phyloP scores from a whole-genome alignment of 495 filamentous ascomycete genomes.

The Amphirosellinia nigrospora region DNA sequence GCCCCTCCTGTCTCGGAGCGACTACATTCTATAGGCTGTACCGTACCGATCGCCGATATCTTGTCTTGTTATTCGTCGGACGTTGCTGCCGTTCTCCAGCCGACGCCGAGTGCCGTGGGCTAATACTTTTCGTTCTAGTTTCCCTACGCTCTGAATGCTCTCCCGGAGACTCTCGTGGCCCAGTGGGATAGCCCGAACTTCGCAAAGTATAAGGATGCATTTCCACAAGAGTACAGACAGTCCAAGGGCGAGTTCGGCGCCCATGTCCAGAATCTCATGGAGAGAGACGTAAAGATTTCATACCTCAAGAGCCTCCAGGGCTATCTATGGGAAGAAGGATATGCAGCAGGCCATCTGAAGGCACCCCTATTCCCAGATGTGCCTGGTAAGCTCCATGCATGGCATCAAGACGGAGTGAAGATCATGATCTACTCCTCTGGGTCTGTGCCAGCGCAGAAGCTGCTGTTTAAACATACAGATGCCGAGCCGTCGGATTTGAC shows the following conservation, averaged over 20 bases:
- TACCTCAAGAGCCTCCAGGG: constrained; percentile 77
- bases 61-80: constrained; percentile 13
- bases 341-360: constrained; percentile 62
- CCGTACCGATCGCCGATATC: constrained; percentile 13
- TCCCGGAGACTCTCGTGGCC: constrained; percentile 60
- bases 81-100: not conserved
- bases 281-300: constrained; percentile 67
- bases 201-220: constrained; percentile 63
- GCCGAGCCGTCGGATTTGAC: constrained; percentile 61
- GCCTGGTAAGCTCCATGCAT: constrained; percentile 57
- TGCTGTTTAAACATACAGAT: constrained; percentile 72
- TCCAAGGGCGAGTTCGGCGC: constrained; percentile 57
- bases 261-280: constrained; percentile 68
- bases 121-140: constrained; percentile 58
- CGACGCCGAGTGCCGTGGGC: constrained; percentile 14
- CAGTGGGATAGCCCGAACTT: constrained; percentile 67
- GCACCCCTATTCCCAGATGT: constrained; percentile 76
- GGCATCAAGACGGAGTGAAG: constrained; percentile 51
- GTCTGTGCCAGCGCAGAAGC: constrained; percentile 72
- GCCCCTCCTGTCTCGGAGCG: constrained; percentile 9
- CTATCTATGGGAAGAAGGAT: constrained; percentile 72
- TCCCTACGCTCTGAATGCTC: constrained; percentile 68
- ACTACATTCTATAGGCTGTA: constrained; percentile 8
- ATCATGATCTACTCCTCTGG: constrained; percentile 76
- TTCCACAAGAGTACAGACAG: constrained; percentile 62